Base-by-base conservation (phyloP, 352 stramenopile species). In the Phytophthora podocarpi region DNA sequence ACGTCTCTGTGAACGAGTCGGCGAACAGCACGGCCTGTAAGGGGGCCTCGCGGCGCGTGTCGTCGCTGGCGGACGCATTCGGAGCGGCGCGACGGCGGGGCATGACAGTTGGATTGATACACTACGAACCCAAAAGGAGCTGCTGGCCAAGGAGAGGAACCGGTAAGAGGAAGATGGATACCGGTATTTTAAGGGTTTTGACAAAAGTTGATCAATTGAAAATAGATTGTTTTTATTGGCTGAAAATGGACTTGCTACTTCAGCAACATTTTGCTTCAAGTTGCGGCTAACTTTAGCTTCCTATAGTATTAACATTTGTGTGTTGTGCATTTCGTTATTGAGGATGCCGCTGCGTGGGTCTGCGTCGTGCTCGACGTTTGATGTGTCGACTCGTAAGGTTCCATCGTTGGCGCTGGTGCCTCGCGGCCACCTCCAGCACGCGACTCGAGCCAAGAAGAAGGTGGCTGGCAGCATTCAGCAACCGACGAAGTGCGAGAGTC, bases 1-100 rank as follows among this genome's bases (percentile, higher is more conserved):
- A 99, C 41, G 91, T 97, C 63, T 97, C 91, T 6, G 78, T 82
- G 74, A 98, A 98, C 39, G 89, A 96, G 72, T 99, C 96, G 16
- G 96, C 96, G 34, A 99, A 90, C n/a, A 99, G 67, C 4, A 99
- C 93, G 12, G 97, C 97, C 82, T 99, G 97, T 12, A 99, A 82
- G 26, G 89, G 91, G 55, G 96, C 87, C 54, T 98, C 93, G 34
- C 91, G 82, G 16, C 95, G 89, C 30, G 91, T 89, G 61, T 96
- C 87, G 8, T 90, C 86, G 47, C 77, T 75, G 28, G 28, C 59
- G 10, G 51, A 58, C 28, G 46, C 64, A 41, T 26, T 43, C 24
- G 43, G 49, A 32, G 52, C 46, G 18, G 56, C 49, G 21, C 20
- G 50, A 21, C 50, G 56, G 41, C 48, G 54, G 9, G 55, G 23